Evolutionary conservation across 495 filamentous ascomycete species (phyloP).

Genomic region (Podospora tetraspora): DNA sequence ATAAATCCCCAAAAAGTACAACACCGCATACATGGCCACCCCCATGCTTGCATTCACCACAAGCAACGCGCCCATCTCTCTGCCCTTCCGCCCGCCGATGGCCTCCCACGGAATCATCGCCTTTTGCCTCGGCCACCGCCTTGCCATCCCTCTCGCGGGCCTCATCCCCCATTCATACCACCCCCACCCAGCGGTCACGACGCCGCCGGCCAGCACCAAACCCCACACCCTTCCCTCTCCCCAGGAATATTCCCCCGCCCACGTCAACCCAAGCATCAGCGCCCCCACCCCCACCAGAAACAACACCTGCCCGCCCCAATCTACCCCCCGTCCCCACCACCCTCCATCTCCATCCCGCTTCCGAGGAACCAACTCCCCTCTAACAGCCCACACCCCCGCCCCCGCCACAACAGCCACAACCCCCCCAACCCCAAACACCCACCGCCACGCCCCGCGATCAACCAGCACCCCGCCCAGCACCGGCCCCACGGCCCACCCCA

Average conservation of each 20-base stretch:
- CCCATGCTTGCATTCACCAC: slow-evolving; percentile 51
- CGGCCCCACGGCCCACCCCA: slow-evolving; percentile 51
- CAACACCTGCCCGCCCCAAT: slow-evolving; percentile 50
- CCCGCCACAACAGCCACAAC: slow-evolving; percentile 38
- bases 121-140: slow-evolving; percentile 42
- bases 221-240: slow-evolving; percentile 41
- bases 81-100: slow-evolving; percentile 27
- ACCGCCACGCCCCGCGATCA: slow-evolving; percentile 46
- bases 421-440: slow-evolving; percentile 58
- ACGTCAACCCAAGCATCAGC: slow-evolving; percentile 53
- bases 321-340: slow-evolving; percentile 31
- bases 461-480: slow-evolving; percentile 41
- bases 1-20: slow-evolving; percentile 59
- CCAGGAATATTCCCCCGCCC: slow-evolving; percentile 55
- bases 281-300: slow-evolving; percentile 57
- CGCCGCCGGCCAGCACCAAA: slow-evolving; percentile 45
- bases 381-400: slow-evolving; percentile 39
- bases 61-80: slow-evolving; percentile 50
- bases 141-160: slow-evolving; percentile 39
- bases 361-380: slow-evolving; percentile 33
- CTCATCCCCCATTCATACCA: slow-evolving; percentile 52
- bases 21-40: slow-evolving; percentile 46
- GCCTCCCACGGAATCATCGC: slow-evolving; percentile 55
- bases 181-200: slow-evolving; percentile 45
- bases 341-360: neutral